phyloP scores from a whole-genome alignment of 768 basidiomycete genomes.

The Imleria badia region DNA sequence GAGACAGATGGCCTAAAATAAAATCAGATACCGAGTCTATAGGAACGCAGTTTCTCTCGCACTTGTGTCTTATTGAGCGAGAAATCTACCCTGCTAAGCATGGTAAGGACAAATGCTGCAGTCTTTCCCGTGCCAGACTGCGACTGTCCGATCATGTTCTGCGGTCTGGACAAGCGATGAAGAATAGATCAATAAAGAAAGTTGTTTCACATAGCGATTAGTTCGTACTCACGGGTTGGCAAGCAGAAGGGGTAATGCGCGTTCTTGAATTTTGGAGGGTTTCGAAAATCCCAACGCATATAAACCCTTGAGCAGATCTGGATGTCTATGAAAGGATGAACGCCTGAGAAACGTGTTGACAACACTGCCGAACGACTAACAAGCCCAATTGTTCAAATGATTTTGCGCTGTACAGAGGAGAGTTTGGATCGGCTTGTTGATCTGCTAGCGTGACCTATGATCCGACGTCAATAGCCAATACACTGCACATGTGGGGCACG shows the following conservation, averaged over 20 bases:
- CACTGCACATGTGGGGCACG: neutral
- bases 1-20: conserved; percentile 83
- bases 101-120: conserved; percentile 95
- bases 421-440: conserved; percentile 93
- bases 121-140: conserved; percentile 99
- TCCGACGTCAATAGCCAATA: conserved; percentile 6
- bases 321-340: conserved; percentile 49
- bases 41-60: conserved; percentile 11
- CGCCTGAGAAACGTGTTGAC: conserved; percentile 3
- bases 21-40: conserved; percentile 1
- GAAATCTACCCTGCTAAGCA: conserved; percentile 93
- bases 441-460: conserved; percentile 91
- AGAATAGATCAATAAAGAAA: conserved; percentile 5
- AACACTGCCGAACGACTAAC: conserved; percentile 46
- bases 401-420: conserved; percentile 92
- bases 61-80: conserved; percentile 82
- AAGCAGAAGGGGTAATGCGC: conserved; percentile 88
- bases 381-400: conserved; percentile 94
- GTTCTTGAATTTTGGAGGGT: conserved; percentile 98
- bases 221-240: conserved; percentile 81
- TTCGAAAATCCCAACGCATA: conserved; percentile 96
- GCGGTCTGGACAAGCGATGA: conserved; percentile 56
- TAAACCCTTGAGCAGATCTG: conserved; percentile 89
- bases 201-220: neutral
- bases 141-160: conserved; percentile 99